Conservation (phyloP, 2,329 filamentous ascomycete genomes). For the Microdochium paspali region DNA sequence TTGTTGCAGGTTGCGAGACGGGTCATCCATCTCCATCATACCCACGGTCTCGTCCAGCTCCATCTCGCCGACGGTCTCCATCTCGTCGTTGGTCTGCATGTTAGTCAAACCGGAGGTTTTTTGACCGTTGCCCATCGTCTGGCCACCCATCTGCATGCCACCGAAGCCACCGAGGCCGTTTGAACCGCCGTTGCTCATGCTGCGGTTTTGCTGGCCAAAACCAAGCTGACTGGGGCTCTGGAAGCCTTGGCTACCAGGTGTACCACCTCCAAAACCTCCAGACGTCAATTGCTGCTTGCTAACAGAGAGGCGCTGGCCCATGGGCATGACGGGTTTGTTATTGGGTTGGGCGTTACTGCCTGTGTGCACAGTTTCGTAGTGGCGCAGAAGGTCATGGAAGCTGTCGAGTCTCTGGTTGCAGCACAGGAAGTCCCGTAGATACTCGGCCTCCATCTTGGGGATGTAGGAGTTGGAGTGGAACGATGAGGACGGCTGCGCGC, state of each 20-base stretch:
- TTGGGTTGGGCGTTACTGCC: slow-evolving; percentile 42
- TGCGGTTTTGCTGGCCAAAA: slow-evolving; percentile 18
- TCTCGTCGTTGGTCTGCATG: slow-evolving; percentile 46
- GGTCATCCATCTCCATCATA: slow-evolving; percentile 53
- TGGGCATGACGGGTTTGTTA: slow-evolving; percentile 14
- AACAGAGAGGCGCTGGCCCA: slow-evolving; percentile 19
- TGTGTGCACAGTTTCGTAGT: slow-evolving; percentile 93
- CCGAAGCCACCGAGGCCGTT: slow-evolving; percentile 6
- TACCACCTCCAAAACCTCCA: background rate
- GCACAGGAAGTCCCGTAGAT: slow-evolving; percentile 95
- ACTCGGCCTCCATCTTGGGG: slow-evolving; percentile 92
- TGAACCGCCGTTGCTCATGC: slow-evolving; percentile 10
- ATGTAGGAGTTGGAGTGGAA: slow-evolving; percentile 95
- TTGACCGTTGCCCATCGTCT: slow-evolving; percentile 19
- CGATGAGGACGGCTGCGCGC: slow-evolving; percentile 77
- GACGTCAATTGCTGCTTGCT: slow-evolving; percentile 13
- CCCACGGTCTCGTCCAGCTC: slow-evolving; percentile 83
- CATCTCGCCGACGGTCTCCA: slow-evolving; percentile 89
- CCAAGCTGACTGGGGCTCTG: slow-evolving; percentile 8
- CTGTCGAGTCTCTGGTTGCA: slow-evolving; percentile 85
- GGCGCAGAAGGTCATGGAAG: slow-evolving; percentile 87
- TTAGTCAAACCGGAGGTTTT: slow-evolving; percentile 33
- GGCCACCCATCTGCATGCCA: slow-evolving; percentile 29
- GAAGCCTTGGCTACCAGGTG: background rate
- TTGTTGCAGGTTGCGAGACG: slow-evolving; percentile 56